Percentiles rank a stretch among this genome's conserved stretches.
phyloP scores from a whole-genome alignment of 2,329 filamentous ascomycete genomes.

The Cladosporium oxysporum region DNA sequence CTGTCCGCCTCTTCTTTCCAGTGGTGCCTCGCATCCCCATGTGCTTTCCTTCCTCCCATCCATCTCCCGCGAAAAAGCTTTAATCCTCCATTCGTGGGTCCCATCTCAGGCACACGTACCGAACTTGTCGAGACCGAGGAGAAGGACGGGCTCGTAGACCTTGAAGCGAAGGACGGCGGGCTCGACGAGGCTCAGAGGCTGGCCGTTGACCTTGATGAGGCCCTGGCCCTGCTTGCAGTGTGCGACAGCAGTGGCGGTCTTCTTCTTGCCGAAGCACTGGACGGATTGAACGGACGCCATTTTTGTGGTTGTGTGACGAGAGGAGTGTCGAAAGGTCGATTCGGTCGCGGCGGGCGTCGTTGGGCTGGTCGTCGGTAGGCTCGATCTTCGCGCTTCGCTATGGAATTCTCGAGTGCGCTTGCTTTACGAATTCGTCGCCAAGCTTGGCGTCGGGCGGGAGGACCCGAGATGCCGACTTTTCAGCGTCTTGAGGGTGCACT shows the following conservation, averaged over 20 bases:
- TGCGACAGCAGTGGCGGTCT: constrained; percentile 71
- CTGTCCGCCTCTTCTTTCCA: constrained; percentile 1
- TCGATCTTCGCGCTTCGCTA: background rate
- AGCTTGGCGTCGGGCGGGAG: background rate
- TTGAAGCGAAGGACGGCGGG: constrained; percentile 98
- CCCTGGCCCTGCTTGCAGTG: constrained; percentile 91
- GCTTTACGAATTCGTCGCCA: background rate
- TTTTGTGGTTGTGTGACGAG: constrained; percentile 32
- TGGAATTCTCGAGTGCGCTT: background rate
- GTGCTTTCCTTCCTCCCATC: background rate
- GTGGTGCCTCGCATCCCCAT: background rate
- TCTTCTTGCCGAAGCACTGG: constrained; percentile 97
- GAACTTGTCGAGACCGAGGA: constrained; percentile 97
- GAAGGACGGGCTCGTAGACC: constrained; percentile 98
- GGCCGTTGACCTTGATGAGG: constrained; percentile 98
- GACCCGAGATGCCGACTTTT: background rate
- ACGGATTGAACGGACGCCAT: constrained; percentile 67
- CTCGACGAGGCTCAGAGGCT: constrained; percentile 89
- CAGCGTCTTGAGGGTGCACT: background rate
- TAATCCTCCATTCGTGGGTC: constrained; percentile 1
- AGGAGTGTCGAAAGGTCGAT: constrained; percentile 16
- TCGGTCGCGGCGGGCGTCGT: constrained; percentile 18
- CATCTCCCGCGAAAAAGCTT: background rate
- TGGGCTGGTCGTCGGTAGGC: constrained; percentile 17
- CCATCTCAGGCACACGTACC: constrained; percentile 44